Conservation (phyloP, 805 yeast species). For the Wickerhamomyces subpelliculosus region DNA sequence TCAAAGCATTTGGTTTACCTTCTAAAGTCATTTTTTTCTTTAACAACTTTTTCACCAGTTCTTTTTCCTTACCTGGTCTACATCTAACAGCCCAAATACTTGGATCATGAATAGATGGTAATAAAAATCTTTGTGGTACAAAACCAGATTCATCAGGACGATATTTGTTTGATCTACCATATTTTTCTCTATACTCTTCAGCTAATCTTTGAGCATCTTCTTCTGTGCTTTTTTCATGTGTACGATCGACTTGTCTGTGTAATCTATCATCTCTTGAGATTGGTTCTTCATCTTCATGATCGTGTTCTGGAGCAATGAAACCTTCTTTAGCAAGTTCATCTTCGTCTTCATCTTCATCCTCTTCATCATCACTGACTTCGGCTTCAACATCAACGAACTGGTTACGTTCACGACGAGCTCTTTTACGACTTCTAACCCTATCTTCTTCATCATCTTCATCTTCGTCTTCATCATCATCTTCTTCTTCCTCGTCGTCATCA, state of each 20-base stretch:
- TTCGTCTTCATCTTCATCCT: slow-evolving; percentile 90
- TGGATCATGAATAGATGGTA: slow-evolving; percentile 96
- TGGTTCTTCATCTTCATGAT: slow-evolving; percentile 46
- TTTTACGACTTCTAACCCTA: slow-evolving; percentile 37
- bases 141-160: slow-evolving; percentile 76
- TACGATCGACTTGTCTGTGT: slow-evolving; percentile 86
- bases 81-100: slow-evolving; percentile 94
- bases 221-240: slow-evolving; percentile 80
- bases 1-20: slow-evolving; percentile 70
- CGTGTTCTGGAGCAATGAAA: slow-evolving; percentile 71
- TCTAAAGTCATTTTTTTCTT: slow-evolving; percentile 79
- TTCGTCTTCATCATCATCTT: slow-evolving; percentile 35
- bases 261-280: slow-evolving; percentile 60
- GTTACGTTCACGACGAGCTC: slow-evolving; percentile 50
- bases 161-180: slow-evolving; percentile 81
- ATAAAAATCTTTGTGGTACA: slow-evolving; percentile 86
- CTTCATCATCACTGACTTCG: slow-evolving; percentile 97
- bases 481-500: slow-evolving; percentile 23
- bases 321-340: slow-evolving; percentile 84
- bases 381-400: slow-evolving; percentile 95
- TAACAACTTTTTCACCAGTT: slow-evolving; percentile 73
- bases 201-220: slow-evolving; percentile 95
- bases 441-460: slow-evolving; percentile 45
- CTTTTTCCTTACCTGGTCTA: slow-evolving; percentile 89
- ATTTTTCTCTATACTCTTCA: slow-evolving; percentile 83